Evolutionary conservation across 139 green algal genomes (phyloP), one percentile per base, ranked within the genome.

Genomic region (Chlorella vulgaris): DNA sequence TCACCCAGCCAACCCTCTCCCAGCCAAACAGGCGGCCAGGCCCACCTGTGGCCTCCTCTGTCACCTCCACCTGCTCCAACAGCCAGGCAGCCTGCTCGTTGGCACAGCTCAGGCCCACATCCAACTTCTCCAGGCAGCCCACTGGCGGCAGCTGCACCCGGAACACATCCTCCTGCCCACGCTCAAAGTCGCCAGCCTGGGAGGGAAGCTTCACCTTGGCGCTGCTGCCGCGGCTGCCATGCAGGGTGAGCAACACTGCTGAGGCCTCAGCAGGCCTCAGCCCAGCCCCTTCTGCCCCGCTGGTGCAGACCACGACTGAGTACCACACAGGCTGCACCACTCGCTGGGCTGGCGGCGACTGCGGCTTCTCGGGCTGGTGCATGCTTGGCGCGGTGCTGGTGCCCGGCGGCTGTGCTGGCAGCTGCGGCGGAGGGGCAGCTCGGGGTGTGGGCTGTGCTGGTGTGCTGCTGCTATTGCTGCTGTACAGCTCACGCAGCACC

Each of bases 51-150:
- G 47, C 35, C 35, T 77, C 76, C 62, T 89, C 81, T 51, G 82
- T 82, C 47, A 96, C 87, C 73, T 94, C 87, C 19, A 92, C 84
- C 55, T 88, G 89, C 60, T 92, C 74, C 76, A 93, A 77, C 61
- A 93, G 86, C 91, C 92, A 96, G 26, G 58, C 86, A 2, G 87
- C 38, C 2, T 76, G 73, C 15, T 84, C 19, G 0, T 82, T 85
- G 1, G 21, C 83, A 67, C 80, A 78, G 62, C 92, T 88, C 81
- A 96, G 90, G 0, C 88, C 88, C 28, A 96, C 86, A 0, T 79
- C 84, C 67, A 96, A 77, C 42, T 80, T 75, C 4, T 82, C 73
- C 39, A 94, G 39, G 40, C 74, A 36, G 10, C 92, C 92, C 40
- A 95, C 83, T 58, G 83, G 29, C 1, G 89, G 85, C 65, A 93